phyloP scores from a whole-genome alignment of 768 basidiomycete genomes.

The Myochromella boudieri region DNA sequence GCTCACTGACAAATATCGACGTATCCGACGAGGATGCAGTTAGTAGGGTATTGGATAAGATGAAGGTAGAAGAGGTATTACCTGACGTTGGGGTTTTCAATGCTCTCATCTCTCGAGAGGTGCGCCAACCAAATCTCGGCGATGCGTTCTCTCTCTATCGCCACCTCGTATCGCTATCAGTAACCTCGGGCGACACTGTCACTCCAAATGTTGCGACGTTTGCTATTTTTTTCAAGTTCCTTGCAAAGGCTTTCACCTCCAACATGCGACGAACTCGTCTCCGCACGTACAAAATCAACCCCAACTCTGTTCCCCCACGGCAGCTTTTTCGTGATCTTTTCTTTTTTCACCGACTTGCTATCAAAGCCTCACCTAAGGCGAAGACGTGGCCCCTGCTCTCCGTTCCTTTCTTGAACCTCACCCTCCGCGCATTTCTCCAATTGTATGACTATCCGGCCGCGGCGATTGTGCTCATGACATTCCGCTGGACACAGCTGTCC shows the following conservation, averaged over 20 bases:
- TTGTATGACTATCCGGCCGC: constrained; percentile 49
- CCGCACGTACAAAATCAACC: constrained; percentile 20
- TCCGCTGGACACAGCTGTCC: constrained; percentile 25
- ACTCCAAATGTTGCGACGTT: constrained; percentile 45
- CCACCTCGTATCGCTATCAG: constrained; percentile 33
- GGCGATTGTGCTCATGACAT: constrained; percentile 34
- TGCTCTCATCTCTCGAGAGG: constrained; percentile 41
- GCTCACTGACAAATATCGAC: constrained; percentile 30
- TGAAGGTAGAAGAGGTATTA: constrained; percentile 34
- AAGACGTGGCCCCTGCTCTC: too few species aligned
- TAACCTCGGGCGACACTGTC: constrained; percentile 24
- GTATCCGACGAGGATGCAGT: constrained; percentile 29
- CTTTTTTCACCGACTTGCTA: constrained; percentile 16
- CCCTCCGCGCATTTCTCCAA: constrained; percentile 44
- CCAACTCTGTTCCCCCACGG: constrained; percentile 33
- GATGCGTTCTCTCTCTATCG: constrained; percentile 45
- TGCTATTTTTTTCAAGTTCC: constrained; percentile 39
- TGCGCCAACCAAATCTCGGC: constrained; percentile 27
- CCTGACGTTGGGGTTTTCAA: constrained; percentile 48
- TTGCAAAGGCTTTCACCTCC: constrained; percentile 17
- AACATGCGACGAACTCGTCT: constrained; percentile 9
- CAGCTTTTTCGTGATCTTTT: constrained; percentile 47
- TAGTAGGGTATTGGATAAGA: constrained; percentile 35
- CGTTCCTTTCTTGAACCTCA: constrained; percentile 37
- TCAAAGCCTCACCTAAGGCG: too few species aligned